Conservation (phyloP, 2,329 filamentous ascomycete species). For the Ophiocordyceps robertsii region DNA sequence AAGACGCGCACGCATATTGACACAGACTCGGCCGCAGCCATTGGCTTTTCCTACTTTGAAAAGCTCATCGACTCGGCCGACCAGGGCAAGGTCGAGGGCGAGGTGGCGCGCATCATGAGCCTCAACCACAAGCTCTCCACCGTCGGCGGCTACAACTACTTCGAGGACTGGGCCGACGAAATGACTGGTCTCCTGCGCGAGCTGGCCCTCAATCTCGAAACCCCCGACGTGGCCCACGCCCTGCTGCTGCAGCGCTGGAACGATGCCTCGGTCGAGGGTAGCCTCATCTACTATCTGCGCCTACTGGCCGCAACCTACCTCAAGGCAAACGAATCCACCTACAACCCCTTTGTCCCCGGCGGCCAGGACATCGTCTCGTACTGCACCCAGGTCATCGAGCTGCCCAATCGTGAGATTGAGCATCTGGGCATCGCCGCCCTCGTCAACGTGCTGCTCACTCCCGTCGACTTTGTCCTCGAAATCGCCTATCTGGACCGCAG, state of each 20-base stretch:
- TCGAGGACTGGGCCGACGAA: constrained; percentile 73
- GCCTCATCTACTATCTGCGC: constrained; percentile 75
- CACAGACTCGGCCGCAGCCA: constrained; percentile 48
- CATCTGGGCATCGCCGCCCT: constrained; percentile 72
- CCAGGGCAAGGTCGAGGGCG: constrained; percentile 49
- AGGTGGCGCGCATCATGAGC: constrained; percentile 57
- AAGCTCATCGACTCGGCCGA: constrained; percentile 59
- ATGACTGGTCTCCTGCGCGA: constrained; percentile 55
- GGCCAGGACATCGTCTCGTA: constrained; percentile 50
- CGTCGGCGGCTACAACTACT: constrained; percentile 56
- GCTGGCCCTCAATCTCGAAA: constrained; percentile 44
- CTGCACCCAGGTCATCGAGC: constrained; percentile 57
- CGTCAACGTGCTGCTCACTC: constrained; percentile 66
- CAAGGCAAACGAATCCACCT: constrained; percentile 57
- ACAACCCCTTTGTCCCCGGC: constrained; percentile 57
- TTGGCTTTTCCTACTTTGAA: constrained; percentile 90
- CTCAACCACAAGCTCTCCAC: constrained; percentile 58
- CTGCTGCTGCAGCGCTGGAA: constrained; percentile 61
- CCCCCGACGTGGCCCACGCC: constrained; percentile 40
- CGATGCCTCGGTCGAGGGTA: constrained; percentile 48
- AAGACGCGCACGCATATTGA: not conserved
- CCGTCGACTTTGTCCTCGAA: constrained; percentile 66
- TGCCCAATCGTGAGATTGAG: constrained; percentile 73
- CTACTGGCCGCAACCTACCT: constrained; percentile 77
- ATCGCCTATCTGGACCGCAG: constrained; percentile 87